Conservation (phyloP, 2,329 filamentous ascomycete genomes). For the Neofusicoccum umdonicola region DNA sequence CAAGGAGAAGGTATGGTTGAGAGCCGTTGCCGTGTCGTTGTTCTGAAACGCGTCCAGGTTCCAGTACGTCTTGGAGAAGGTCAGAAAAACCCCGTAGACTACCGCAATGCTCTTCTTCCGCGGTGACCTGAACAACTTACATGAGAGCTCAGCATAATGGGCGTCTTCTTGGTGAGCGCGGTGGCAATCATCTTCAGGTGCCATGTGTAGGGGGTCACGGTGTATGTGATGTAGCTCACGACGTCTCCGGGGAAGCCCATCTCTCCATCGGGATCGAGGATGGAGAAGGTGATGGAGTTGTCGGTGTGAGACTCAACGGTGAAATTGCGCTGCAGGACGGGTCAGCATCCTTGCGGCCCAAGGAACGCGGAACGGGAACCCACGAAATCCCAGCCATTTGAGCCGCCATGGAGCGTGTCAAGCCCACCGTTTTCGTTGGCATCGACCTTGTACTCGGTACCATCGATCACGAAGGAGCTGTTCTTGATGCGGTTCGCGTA, state of each 20-base stretch:
- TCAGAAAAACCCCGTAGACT: not conserved
- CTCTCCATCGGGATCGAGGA: conserved; percentile 70
- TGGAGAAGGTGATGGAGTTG: conserved; percentile 70
- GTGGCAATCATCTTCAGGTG: conserved; percentile 70
- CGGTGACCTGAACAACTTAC: conserved; percentile 42
- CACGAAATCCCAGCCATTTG: conserved; percentile 68
- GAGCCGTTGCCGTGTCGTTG: conserved; percentile 60
- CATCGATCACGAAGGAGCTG: conserved; percentile 68
- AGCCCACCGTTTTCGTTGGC: conserved; percentile 57
- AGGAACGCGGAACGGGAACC: conserved; percentile 7
- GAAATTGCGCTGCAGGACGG: conserved; percentile 60
- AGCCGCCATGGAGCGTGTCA: conserved; percentile 69
- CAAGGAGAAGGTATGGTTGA: conserved; percentile 71
- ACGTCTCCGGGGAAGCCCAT: conserved; percentile 79
- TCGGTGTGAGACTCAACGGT: conserved; percentile 67
- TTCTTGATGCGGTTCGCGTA: conserved; percentile 83
- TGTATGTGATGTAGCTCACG: conserved; percentile 71
- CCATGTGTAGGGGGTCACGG: conserved; percentile 64
- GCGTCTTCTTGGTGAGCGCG: conserved; percentile 71
- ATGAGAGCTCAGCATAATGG: conserved; percentile 76
- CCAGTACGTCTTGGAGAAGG: conserved; percentile 65
- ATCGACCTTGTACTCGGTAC: conserved; percentile 56
- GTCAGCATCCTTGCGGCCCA: conserved; percentile 10
- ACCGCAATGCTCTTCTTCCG: not conserved
- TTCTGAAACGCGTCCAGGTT: conserved; percentile 79